Evolutionary conservation across 2,329 filamentous ascomycete species (phyloP).

Genomic region (Alternaria hordeiaustralica): DNA sequence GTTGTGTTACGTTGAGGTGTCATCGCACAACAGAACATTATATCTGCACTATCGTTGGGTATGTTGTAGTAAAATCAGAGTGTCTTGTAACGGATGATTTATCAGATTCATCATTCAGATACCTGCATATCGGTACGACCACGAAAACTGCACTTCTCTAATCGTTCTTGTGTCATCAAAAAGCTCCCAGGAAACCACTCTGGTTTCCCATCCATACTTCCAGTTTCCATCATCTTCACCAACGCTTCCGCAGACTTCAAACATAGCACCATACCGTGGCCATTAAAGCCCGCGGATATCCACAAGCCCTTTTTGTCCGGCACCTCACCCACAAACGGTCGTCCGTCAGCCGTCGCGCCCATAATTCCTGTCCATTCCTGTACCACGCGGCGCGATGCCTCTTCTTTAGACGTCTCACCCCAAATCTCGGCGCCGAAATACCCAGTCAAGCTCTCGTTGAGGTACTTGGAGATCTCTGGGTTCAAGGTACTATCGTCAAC

Average conservation of each 20-base stretch:
- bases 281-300: conserved; percentile 67
- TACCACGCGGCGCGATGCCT: conserved; percentile 34
- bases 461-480: conserved; percentile 58
- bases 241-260: conserved; percentile 66
- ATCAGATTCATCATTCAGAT: background rate
- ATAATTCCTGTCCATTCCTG: conserved; percentile 60
- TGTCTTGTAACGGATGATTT: background rate
- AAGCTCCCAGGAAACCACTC: conserved; percentile 64
- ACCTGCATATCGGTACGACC: background rate
- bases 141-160: conserved; percentile 36
- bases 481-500: conserved; percentile 64
- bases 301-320: conserved; percentile 57
- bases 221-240: conserved; percentile 59
- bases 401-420: conserved; percentile 35
- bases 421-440: conserved; percentile 59
- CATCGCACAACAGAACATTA: background rate
- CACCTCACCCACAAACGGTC: conserved; percentile 56
- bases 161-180: conserved; percentile 55
- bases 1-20: background rate
- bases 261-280: conserved; percentile 69
- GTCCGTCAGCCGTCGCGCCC: conserved; percentile 58
- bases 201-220: conserved; percentile 39
- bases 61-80: background rate
- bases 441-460: conserved; percentile 50
- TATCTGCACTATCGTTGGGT: background rate